These are phyloP conservation scores for Bremia lactucae DNA, from an alignment of 352 stramenopile genomes.

Conservation along the genomic window DNA sequence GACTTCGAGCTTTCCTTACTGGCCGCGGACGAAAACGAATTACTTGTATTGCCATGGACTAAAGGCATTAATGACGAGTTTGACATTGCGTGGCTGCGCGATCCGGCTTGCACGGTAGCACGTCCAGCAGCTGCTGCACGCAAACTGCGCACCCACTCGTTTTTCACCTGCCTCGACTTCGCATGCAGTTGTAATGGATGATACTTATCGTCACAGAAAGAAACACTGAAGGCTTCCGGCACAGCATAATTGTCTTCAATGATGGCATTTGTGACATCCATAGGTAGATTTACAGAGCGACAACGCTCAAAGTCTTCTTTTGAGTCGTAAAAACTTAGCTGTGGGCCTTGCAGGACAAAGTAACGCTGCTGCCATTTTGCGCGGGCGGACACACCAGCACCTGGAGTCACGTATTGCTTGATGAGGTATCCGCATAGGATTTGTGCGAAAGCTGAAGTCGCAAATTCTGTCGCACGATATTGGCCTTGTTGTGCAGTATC, in stretches of 20 bases:
- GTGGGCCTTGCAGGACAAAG: constrained; percentile 70
- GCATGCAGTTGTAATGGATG: constrained; percentile 74
- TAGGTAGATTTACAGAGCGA: constrained; percentile 65
- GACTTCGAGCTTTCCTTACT: constrained; percentile 5
- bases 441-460: constrained; percentile 51
- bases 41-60: constrained; percentile 10
- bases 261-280: constrained; percentile 65
- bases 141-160: constrained; percentile 71
- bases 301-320: constrained; percentile 83
- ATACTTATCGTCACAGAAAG: constrained; percentile 72
- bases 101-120: constrained; percentile 9
- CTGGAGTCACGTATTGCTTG: constrained; percentile 62
- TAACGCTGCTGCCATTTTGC: constrained; percentile 84
- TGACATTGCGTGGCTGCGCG: constrained; percentile 13
- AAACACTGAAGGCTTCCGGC: constrained; percentile 71
- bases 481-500: constrained; percentile 80
- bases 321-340: constrained; percentile 77
- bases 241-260: constrained; percentile 73
- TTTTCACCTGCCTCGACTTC: constrained; percentile 66
- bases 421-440: constrained; percentile 79
- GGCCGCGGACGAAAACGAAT: constrained; percentile 5
- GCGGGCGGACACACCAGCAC: constrained; percentile 23
- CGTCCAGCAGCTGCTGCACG: constrained; percentile 35
- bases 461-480: constrained; percentile 78
- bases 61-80: constrained; percentile 19